Evolutionary conservation across 441 rosid genomes (phyloP), one percentile per base, ranked within the genome.

Genomic region (Kokia cookei): DNA sequence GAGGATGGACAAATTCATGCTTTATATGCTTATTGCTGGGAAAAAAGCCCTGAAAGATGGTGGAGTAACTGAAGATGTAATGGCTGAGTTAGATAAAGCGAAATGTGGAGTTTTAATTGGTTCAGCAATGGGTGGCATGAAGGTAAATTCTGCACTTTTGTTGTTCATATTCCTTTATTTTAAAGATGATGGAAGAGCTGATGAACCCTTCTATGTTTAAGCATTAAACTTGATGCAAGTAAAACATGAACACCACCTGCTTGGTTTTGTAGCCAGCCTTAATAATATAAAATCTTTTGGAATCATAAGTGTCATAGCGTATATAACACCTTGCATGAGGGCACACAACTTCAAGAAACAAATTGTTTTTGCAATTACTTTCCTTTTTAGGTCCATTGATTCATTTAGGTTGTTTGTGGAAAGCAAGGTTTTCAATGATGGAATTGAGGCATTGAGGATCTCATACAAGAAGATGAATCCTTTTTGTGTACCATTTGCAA

Each of bases 1-100:
- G 87, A 85, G 99, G 84, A 92, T 93, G 98, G 99, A 96, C 75
- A 96, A 92, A 71, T 96, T 92, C 86, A 93, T 93, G 99, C 99
- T 92, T 77, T 96, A 96, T 84, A 84, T 90, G 84, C 94, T 96
- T 60, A 93, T 89, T 15, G 99, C 99, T 40, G 98, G 99, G 7
- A 96, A 96, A 86, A 96, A 93, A 79, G 98, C 99, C 75, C 84
- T 96, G 87, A 91, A 82, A 24, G 92, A 96, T 85, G 99, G 94
- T 80, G 96, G 98, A 22, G 81, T 96, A 32, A 90, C 94, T 50
- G 91, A 90, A 77, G 93, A 93, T 64, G 87, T 88, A 14, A 91
- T 96, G 97, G 48, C 54, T 15, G 76, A 53, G 55, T 74, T 90
- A 50, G 85, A 88, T 77, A 88, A 86, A 81, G 35, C 79, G 15